phyloP scores from a whole-genome alignment of 805 yeast species.

The Schizosaccharomyces octosporus region DNA sequence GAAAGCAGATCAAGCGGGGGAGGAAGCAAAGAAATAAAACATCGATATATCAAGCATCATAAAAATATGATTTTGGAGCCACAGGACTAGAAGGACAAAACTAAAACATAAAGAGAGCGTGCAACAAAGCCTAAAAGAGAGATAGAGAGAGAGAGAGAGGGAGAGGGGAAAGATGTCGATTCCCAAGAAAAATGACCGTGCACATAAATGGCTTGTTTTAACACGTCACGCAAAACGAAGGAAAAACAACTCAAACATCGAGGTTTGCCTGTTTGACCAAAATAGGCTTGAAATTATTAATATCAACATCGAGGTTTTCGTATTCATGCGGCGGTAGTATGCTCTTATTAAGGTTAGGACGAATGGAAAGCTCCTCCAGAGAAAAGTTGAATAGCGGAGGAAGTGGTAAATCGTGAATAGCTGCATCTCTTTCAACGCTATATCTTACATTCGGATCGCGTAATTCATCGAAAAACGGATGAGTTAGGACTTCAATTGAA shows the following conservation, averaged over 20 bases:
- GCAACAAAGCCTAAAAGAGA: not conserved
- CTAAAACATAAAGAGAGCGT: too few relatives aligned
- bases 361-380: slow-evolving; percentile 17
- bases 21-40: not conserved
- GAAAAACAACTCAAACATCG: too few relatives aligned
- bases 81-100: too few relatives aligned
- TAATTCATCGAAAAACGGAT: slow-evolving; percentile 71
- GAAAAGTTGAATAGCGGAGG: slow-evolving; percentile 56
- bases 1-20: not conserved
- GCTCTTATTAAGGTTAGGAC: slow-evolving; percentile 18
- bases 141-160: not conserved
- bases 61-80: too few relatives aligned
- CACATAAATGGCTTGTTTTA: not conserved
- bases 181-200: not conserved
- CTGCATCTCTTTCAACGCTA: not conserved
- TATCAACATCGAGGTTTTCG: slow-evolving; percentile 16
- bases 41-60: too few relatives aligned
- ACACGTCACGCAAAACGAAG: slow-evolving; percentile 12
- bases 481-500: slow-evolving; percentile 63
- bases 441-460: slow-evolving; percentile 15
- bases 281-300: slow-evolving; percentile 34
- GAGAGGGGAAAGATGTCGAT: not conserved
- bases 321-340: slow-evolving; percentile 18
- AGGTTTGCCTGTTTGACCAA: slow-evolving; percentile 16
- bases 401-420: slow-evolving; percentile 23